Conservation (phyloP, 768 basidiomycete species). For the Hemileccinum impolitum region DNA sequence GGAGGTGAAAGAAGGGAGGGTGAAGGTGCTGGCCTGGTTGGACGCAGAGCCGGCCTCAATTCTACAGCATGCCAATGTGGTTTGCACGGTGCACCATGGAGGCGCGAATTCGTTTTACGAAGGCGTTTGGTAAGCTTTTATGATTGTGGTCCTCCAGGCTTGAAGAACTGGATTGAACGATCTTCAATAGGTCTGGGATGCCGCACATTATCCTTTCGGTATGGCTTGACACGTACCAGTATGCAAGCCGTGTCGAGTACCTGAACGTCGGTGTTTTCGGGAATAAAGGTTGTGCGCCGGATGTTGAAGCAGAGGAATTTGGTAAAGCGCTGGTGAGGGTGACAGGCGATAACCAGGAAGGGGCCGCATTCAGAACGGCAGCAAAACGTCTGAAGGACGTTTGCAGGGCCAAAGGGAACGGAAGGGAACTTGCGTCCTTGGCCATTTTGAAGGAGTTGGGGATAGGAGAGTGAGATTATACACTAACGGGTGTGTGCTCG, state of each 20-base stretch:
- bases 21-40: constrained; percentile 12
- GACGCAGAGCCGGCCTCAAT: constrained; percentile 10
- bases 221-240: constrained; percentile 13
- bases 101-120: constrained; percentile 1
- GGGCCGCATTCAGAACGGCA: neutral
- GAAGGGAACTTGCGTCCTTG: neutral
- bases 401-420: constrained; percentile 3
- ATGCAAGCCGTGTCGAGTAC: neutral
- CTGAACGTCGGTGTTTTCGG: constrained; percentile 6
- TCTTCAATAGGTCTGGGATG: constrained; percentile 8
- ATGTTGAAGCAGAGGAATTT: constrained; percentile 1
- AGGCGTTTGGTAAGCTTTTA: neutral
- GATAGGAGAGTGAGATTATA: neutral
- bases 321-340: constrained; percentile 4
- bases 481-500: neutral
- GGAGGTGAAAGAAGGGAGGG: constrained; percentile 4
- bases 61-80: constrained; percentile 4
- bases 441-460: neutral
- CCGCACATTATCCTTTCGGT: constrained; percentile 11
- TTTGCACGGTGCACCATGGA: constrained; percentile 4
- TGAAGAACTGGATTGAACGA: neutral
- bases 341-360: constrained; percentile 3
- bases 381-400: constrained; percentile 1
- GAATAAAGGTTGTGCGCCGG: neutral
- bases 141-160: neutral